Evolutionary conservation across 2,329 filamentous ascomycete species (phyloP).

Genomic region (Alternaria conjuncta): DNA sequence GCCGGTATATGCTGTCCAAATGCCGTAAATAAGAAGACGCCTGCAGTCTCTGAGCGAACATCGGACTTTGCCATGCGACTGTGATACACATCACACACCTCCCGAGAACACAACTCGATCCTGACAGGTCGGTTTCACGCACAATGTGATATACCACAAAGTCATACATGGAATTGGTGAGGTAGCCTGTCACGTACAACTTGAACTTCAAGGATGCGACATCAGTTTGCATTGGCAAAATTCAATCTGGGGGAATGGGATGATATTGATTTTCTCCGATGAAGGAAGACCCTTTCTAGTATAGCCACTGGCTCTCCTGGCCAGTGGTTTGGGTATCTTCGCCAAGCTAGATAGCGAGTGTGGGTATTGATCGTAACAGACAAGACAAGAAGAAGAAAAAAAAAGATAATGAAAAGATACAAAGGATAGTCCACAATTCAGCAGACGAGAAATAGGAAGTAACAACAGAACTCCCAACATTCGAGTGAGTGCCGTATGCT

Average conservation of each 20-base stretch:
- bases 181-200: background rate
- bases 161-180: background rate
- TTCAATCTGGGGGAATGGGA: background rate
- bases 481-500: conserved; percentile 23
- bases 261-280: conserved; percentile 45
- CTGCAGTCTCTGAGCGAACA: background rate
- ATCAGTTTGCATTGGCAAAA: background rate
- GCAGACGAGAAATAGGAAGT: conserved; percentile 10
- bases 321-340: conserved; percentile 27
- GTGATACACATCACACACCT: background rate
- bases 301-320: conserved; percentile 28
- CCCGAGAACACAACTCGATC: background rate
- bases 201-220: background rate
- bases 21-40: background rate
- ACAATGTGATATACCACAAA: background rate
- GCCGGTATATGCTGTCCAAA: background rate
- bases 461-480: conserved; percentile 9
- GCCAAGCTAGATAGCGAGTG: conserved; percentile 35
- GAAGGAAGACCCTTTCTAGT: conserved; percentile 47
- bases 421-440: conserved; percentile 17
- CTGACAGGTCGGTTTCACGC: conserved; percentile 11
- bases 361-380: conserved; percentile 26
- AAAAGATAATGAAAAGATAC: conserved; percentile 2
- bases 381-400: conserved; percentile 8
- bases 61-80: background rate